Conservation (phyloP, 768 basidiomycete genomes). For the Leccinum boreale region DNA sequence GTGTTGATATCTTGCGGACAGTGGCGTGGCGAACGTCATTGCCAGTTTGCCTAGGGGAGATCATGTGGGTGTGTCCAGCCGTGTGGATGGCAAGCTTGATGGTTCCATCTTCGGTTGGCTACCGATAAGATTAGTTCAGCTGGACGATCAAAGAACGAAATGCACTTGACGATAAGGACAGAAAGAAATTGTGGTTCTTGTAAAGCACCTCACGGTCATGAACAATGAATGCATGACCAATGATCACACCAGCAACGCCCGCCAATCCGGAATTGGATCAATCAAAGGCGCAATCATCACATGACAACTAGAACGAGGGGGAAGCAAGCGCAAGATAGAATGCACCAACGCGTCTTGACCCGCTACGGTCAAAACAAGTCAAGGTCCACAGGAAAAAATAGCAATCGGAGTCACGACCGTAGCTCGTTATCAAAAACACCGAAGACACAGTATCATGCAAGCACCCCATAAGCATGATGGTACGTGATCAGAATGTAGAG, state of each 20-base stretch:
- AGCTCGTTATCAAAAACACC: background rate
- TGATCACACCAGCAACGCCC: background rate
- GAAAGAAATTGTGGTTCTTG: background rate
- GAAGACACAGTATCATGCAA: background rate
- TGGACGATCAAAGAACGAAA: background rate
- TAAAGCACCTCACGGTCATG: background rate
- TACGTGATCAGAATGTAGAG: background rate
- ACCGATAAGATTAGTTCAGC: background rate
- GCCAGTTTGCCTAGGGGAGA: constrained; percentile 1
- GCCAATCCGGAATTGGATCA: background rate
- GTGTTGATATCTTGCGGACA: constrained; percentile 56
- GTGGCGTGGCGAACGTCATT: background rate
- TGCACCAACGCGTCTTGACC: background rate
- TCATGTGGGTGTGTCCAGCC: constrained; percentile 61
- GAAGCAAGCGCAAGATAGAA: background rate
- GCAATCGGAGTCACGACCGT: background rate
- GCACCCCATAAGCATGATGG: background rate
- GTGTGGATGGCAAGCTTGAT: constrained; percentile 80
- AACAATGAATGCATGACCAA: background rate
- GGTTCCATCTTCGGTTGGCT: constrained; percentile 68
- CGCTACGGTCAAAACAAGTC: background rate
- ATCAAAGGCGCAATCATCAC: background rate
- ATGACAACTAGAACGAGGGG: background rate
- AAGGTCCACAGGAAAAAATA: background rate
- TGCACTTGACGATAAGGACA: background rate